These are phyloP conservation scores for Boletus subcaerulescens DNA, from an alignment of 768 basidiomycete genomes.

Conservation along the genomic window DNA sequence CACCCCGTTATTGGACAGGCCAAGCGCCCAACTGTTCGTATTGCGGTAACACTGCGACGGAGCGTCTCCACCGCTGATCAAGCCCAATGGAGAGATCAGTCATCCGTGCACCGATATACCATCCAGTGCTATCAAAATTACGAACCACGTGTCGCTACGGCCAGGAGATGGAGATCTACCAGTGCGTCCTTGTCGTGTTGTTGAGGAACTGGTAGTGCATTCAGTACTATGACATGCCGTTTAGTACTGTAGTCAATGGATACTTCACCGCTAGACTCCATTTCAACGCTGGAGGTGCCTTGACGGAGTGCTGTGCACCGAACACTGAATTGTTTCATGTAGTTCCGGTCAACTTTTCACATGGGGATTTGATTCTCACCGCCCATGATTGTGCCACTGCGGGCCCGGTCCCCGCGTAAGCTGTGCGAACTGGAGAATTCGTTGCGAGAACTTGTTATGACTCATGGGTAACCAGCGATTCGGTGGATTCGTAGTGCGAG, in stretches of 20 bases:
- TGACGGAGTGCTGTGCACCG: slow-evolving; percentile 17
- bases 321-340: slow-evolving; percentile 10
- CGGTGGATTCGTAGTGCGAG: background rate
- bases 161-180: slow-evolving; percentile 12
- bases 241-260: background rate
- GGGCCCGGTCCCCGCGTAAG: slow-evolving; percentile 21
- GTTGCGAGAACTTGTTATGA: background rate
- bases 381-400: slow-evolving; percentile 15
- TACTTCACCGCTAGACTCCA: background rate
- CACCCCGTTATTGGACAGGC: background rate
- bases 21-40: slow-evolving; percentile 8
- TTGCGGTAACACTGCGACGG: slow-evolving; percentile 4
- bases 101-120: slow-evolving; percentile 10
- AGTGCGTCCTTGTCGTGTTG: slow-evolving; percentile 13
- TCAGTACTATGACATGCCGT: background rate
- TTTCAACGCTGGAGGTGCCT: background rate
- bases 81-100: slow-evolving; percentile 15
- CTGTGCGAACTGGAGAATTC: slow-evolving; percentile 16
- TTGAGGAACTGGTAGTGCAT: slow-evolving; percentile 1
- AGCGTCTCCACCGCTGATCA: slow-evolving; percentile 22
- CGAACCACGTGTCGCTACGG: slow-evolving; percentile 15
- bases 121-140: background rate
- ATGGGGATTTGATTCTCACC: slow-evolving; percentile 21
- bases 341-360: slow-evolving; percentile 18
- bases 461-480: background rate